Evolutionary conservation across 345 rosid genomes (phyloP), one percentile per base, ranked within the genome.

Genomic region (Geranium rotundifolium): DNA sequence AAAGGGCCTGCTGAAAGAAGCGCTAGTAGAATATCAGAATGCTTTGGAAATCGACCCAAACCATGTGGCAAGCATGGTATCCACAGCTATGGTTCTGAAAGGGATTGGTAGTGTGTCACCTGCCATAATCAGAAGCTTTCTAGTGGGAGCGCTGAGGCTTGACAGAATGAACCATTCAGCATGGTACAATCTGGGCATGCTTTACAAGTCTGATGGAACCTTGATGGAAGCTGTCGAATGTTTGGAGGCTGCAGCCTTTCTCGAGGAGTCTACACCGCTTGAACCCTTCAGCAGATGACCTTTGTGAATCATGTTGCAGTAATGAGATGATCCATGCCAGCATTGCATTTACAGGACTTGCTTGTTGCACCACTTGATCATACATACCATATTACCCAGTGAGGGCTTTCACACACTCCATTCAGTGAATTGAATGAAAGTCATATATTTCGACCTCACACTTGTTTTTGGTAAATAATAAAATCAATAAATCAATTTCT

Each of bases 151-250:
- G 60, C 76, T 85, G 14, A 65, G 74, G 63, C 69, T 80, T 2
- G 95, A 89, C 70, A 76, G 80, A 69, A 68, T 76, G 76, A 89
- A 85, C 61, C 72, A 76, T n/a, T 70, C 71, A 9, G 89, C 95
- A 46, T 89, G 96, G 96, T 80, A 82, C 71, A 82, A 79, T 70
- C 88, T 89, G 14, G 96, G 89, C 19, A 75, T 80, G 66, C 75
- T 87, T 63, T 76, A 73, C 63, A 75, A 66, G 72, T 68, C 72
- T 0, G 85, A 79, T 75, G 81, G 76, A 15, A 75, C 85, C 1
- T 30, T 62, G 55, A 65, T 54, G 9, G 95, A 85, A 66, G 96
- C 91, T 0, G 81, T 74, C 0, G 89, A 83, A 61, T 89, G 89
- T 71, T 87, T 89, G 31, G 72, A 79, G 72, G 86, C 88, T 19